Conservation (phyloP, 1,139 yeast genomes). For the Yamadazyma dushanensis region DNA sequence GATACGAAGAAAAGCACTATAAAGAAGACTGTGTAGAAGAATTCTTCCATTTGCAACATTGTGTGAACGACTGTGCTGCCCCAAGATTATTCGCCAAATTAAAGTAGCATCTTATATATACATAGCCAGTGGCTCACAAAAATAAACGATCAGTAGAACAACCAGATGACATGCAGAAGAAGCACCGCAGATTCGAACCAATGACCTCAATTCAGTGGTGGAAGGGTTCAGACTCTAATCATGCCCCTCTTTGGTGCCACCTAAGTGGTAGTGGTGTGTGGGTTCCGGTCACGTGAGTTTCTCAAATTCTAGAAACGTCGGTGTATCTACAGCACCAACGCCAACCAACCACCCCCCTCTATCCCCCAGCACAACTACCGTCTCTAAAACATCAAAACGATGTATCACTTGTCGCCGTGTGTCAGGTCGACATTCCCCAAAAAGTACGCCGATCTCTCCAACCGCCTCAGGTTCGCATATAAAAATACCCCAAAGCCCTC, state of each 20-base stretch:
- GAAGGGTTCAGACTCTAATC: too few relatives aligned
- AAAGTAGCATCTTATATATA: conserved; percentile 40
- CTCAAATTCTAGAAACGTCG: conserved; percentile 6
- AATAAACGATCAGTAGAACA: conserved; percentile 7
- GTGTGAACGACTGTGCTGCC: conserved; percentile 89
- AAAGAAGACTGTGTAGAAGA: conserved; percentile 98
- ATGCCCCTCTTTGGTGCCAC: too few relatives aligned
- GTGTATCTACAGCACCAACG: background rate
- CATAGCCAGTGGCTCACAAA: conserved; percentile 2
- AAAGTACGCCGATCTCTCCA: too few relatives aligned
- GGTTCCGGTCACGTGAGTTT: conserved; percentile 1
- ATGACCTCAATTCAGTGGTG: too few relatives aligned
- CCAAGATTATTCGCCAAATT: conserved; percentile 86
- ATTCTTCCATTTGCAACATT: conserved; percentile 95
- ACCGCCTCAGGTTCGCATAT: conserved; percentile 4
- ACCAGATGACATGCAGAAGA: too few relatives aligned
- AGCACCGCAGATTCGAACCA: too few relatives aligned
- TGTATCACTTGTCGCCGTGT: background rate
- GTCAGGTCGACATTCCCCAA: too few relatives aligned
- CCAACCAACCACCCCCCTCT: background rate
- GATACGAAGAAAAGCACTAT: conserved; percentile 73
- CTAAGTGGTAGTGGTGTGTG: background rate
- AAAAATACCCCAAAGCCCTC: conserved; percentile 2
- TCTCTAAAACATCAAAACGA: too few relatives aligned
- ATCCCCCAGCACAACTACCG: too few relatives aligned